Evolutionary conservation across 2,329 filamentous ascomycete species (phyloP).

Genomic region (Colletotrichum caudatum): DNA sequence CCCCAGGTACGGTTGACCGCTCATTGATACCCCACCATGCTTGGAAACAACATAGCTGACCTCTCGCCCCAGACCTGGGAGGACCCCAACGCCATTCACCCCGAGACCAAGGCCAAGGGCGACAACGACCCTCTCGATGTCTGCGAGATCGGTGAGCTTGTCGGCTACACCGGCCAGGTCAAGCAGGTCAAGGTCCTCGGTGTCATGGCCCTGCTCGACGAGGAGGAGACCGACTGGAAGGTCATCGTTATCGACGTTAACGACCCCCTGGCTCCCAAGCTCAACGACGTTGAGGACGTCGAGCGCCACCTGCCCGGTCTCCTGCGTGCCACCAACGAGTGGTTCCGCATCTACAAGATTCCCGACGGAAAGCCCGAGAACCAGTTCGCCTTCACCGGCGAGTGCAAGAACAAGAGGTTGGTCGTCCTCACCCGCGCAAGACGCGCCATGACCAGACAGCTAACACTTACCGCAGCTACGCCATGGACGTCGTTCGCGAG

Average conservation of each 20-base stretch:
- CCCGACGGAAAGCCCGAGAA: conserved; percentile 99
- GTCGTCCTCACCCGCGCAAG: conserved; percentile 50
- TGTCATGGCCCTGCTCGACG: conserved; percentile 98
- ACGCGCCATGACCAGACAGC: neutral
- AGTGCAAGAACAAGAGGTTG: conserved; percentile 99
- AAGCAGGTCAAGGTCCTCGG: conserved; percentile 99
- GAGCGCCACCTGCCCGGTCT: conserved; percentile 98
- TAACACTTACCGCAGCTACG: conserved; percentile 70
- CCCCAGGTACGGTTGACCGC: conserved; percentile 76
- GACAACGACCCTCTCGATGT: conserved; percentile 99
- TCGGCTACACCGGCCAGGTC: conserved; percentile 94
- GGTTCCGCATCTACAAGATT: conserved; percentile 99
- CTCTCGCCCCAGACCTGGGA: conserved; percentile 84
- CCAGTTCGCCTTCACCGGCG: conserved; percentile 99
- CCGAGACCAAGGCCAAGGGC: conserved; percentile 99
- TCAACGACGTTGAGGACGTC: conserved; percentile 99
- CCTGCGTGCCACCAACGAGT: conserved; percentile 97
- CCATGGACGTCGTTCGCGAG: conserved; percentile 94
- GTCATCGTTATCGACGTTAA: conserved; percentile 99
- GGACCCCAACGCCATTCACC: conserved; percentile 95
- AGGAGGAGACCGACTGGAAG: conserved; percentile 99
- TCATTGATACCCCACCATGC: neutral
- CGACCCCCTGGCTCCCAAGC: conserved; percentile 94
- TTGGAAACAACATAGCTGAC: conserved; percentile 3
- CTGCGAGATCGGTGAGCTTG: conserved; percentile 98